Base-by-base conservation (phyloP, 805 yeast genomes). In the Yarrowia sp. region DNA sequence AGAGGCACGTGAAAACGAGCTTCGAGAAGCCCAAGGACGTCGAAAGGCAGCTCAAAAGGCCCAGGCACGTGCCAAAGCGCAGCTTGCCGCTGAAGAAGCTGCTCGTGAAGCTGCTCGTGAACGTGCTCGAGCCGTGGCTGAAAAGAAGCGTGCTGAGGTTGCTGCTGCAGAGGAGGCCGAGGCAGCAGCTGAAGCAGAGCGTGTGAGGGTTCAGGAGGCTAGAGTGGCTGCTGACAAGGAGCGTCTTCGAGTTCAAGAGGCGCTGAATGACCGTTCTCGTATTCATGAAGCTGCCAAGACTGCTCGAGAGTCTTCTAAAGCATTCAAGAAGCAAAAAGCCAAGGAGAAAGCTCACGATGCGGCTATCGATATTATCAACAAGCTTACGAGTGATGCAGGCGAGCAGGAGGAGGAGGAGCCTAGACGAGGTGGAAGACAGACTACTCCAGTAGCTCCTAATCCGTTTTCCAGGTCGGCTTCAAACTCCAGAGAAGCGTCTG, bases 11-110 rank as follows among this genome's bases (percentile, higher is more conserved):
- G 57, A 50, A 13, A 10, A 17, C 0, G 57, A 18, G n/a, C 33
- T 10, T 4, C 32, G 41, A 13, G 57, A 50, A 15, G 42, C 13
- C 9, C 18, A 18, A 13, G 57, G 57, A 3, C 31, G 17, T 4
- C 41, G 57, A 13, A 35, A 36, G 42, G 57, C 57, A 9, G 57
- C 57, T 5, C 32, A 17, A 5, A 50, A 50, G 42, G 55, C 55
- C 17, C 28, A 48, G 31, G 17, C 31, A 4, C 31, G 41, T 7
- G 55, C 55, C 31, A 33, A 17, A 11, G 17, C 41, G 14, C 55
- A 35, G 13, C 11, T 35, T 6, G 55, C 39, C 1, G 41, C 39
- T 15, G 55, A 48, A 48, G 28, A 15, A 2, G 55, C 38, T 7
- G 51, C 51, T 15, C 36, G 55, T 8, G 41, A 48, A 13, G 55